These are phyloP conservation scores for Erodium texanum DNA, from an alignment of 441 rosid species.

Conservation along the genomic window DNA sequence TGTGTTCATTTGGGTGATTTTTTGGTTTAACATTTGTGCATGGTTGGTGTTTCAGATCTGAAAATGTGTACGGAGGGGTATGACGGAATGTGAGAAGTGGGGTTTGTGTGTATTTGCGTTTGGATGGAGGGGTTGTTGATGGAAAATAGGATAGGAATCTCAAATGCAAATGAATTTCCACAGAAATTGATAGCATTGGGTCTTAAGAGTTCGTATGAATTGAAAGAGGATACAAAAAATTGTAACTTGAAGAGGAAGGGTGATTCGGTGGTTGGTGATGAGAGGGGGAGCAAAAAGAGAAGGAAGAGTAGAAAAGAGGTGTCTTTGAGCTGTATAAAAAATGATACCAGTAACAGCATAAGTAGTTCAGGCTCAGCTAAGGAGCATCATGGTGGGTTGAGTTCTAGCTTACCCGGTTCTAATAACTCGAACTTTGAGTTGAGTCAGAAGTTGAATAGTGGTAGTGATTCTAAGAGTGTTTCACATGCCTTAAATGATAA, in stretches of 20 bases:
- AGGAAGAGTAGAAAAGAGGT: slow-evolving; percentile 55
- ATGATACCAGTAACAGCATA: slow-evolving; percentile 32
- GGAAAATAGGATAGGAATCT: slow-evolving; percentile 65
- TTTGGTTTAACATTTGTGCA: slow-evolving; percentile 22
- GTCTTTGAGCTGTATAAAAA: slow-evolving; percentile 43
- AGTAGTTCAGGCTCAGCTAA: too few species aligned
- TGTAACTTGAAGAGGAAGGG: slow-evolving; percentile 56
- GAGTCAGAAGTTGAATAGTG: slow-evolving; percentile 30
- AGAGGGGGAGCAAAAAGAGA: slow-evolving; percentile 38
- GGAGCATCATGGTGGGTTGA: slow-evolving; percentile 38
- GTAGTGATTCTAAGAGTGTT: slow-evolving; percentile 32
- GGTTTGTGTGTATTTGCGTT: slow-evolving; percentile 34
- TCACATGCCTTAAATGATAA: slow-evolving; percentile 42
- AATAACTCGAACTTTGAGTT: slow-evolving; percentile 33
- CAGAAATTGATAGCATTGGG: slow-evolving; percentile 80
- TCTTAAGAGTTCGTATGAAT: slow-evolving; percentile 69
- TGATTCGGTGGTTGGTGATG: slow-evolving; percentile 30
- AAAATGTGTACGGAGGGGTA: slow-evolving; percentile 32
- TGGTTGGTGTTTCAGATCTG: slow-evolving; percentile 55
- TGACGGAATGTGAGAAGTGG: slow-evolving; percentile 47
- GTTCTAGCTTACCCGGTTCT: slow-evolving; percentile 24
- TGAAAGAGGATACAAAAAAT: slow-evolving; percentile 29
- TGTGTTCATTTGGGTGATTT: slow-evolving; percentile 11
- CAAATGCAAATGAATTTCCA: slow-evolving; percentile 62
- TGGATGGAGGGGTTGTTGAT: slow-evolving; percentile 52